Conservation (phyloP, 1,139 yeast species). For the Zygosaccharomyces pseudobailii region DNA sequence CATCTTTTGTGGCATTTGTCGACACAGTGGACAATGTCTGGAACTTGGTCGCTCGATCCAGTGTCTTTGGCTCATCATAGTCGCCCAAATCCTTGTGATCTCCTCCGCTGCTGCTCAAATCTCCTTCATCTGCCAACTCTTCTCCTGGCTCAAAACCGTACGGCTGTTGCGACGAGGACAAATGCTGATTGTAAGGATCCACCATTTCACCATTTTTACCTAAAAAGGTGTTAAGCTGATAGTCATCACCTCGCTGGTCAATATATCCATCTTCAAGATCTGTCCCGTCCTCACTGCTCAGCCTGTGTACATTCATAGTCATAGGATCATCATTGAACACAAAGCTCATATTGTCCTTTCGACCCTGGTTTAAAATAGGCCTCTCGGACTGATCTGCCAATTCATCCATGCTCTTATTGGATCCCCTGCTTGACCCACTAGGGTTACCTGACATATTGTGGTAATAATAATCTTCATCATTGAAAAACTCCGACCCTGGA, state of each 20-base stretch:
- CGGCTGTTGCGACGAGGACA: not conserved
- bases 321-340: conserved; percentile 10
- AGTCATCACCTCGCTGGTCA: conserved; percentile 35
- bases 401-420: conserved; percentile 13
- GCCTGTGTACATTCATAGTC: conserved; percentile 10
- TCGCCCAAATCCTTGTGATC: conserved; percentile 30
- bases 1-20: conserved; percentile 19
- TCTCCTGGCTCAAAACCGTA: conserved; percentile 7
- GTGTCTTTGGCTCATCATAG: conserved; percentile 24
- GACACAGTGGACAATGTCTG: conserved; percentile 16
- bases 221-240: conserved; percentile 33
- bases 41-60: conserved; percentile 20
- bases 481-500: conserved; percentile 8
- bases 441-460: conserved; percentile 3
- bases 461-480: conserved; percentile 15
- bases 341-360: conserved; percentile 1
- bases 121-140: conserved; percentile 12
- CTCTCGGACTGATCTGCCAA: conserved; percentile 17
- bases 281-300: conserved; percentile 13
- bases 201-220: conserved; percentile 34
- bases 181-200: conserved; percentile 26
- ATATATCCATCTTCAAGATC: conserved; percentile 27
- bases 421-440: conserved; percentile 12
- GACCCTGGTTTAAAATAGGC: conserved; percentile 16
- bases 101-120: conserved; percentile 12